Evolutionary conservation across 2,329 filamentous ascomycete species (phyloP).

Genomic region (Arthrinium phaeospermum): DNA sequence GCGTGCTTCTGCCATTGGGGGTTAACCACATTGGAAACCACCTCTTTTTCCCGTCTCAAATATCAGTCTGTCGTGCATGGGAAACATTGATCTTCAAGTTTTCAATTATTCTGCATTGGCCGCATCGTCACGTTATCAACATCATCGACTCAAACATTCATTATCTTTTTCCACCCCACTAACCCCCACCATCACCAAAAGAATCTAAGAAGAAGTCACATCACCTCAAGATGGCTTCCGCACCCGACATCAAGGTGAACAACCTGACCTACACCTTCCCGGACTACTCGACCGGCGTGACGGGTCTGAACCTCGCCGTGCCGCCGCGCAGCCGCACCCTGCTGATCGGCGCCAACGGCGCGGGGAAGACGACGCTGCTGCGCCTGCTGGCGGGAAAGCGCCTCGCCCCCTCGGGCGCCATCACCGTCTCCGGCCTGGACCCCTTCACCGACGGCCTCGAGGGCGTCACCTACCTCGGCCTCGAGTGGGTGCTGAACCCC

Average conservation of each 20-base stretch:
- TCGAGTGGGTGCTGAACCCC: conserved; percentile 97
- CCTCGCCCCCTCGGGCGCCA: conserved; percentile 77
- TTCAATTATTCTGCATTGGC: neutral
- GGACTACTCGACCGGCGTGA: conserved; percentile 80
- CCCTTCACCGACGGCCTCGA: conserved; percentile 90
- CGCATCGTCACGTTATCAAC: neutral
- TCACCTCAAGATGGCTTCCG: conserved; percentile 3
- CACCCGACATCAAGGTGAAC: conserved; percentile 72
- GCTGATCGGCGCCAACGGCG: conserved; percentile 94
- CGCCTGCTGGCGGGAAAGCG: conserved; percentile 94
- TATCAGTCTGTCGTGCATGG: neutral
- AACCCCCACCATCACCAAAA: neutral
- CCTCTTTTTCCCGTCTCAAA: neutral
- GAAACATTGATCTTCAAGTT: neutral
- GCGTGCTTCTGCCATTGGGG: neutral
- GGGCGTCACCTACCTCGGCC: conserved; percentile 94
- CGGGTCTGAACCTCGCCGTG: conserved; percentile 74
- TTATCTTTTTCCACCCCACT: conserved; percentile 4
- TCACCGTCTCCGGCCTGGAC: conserved; percentile 82
- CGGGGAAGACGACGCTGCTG: conserved; percentile 95
- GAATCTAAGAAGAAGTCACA: neutral
- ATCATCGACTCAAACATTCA: conserved; percentile 4
- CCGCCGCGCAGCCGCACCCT: conserved; percentile 86
- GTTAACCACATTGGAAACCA: neutral
- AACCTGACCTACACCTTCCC: conserved; percentile 88